Evolutionary conservation across 2,329 filamentous ascomycete species (phyloP).

Genomic region (Sclerotinia nivalis): DNA sequence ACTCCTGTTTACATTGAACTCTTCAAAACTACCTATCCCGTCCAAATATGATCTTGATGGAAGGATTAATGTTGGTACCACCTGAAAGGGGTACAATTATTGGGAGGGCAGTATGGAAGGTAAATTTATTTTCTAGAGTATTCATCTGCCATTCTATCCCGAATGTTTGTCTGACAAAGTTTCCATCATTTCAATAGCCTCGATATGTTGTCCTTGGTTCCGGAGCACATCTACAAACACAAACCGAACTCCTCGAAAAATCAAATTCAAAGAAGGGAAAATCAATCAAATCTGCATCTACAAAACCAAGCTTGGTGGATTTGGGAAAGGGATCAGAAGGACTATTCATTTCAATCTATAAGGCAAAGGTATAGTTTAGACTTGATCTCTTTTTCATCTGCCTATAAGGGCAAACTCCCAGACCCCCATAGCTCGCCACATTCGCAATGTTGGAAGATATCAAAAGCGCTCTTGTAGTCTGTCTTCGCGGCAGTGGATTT

Average conservation of each 20-base stretch:
- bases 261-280: slow-evolving; percentile 24
- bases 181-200: slow-evolving; percentile 44
- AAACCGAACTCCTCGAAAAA: slow-evolving; percentile 49
- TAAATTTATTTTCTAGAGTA: slow-evolving; percentile 40
- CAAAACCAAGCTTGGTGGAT: slow-evolving; percentile 39
- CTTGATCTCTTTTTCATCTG: neutral
- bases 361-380: slow-evolving; percentile 40
- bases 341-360: slow-evolving; percentile 41
- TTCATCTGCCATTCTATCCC: slow-evolving; percentile 25
- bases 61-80: slow-evolving; percentile 52
- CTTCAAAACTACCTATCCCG: neutral
- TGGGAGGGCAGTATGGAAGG: slow-evolving; percentile 56
- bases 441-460: neutral
- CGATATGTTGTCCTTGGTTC: slow-evolving; percentile 61
- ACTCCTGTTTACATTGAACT: neutral
- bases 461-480: neutral
- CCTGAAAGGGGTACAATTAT: slow-evolving; percentile 55
- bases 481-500: neutral
- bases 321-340: slow-evolving; percentile 28
- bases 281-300: slow-evolving; percentile 29
- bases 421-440: neutral
- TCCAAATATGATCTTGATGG: slow-evolving; percentile 47
- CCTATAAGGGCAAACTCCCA: no score
- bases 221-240: slow-evolving; percentile 44
- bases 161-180: slow-evolving; percentile 20